Evolutionary conservation across 2,329 filamentous ascomycete genomes (phyloP).

Genomic region (Phyllosticta citriasiana): DNA sequence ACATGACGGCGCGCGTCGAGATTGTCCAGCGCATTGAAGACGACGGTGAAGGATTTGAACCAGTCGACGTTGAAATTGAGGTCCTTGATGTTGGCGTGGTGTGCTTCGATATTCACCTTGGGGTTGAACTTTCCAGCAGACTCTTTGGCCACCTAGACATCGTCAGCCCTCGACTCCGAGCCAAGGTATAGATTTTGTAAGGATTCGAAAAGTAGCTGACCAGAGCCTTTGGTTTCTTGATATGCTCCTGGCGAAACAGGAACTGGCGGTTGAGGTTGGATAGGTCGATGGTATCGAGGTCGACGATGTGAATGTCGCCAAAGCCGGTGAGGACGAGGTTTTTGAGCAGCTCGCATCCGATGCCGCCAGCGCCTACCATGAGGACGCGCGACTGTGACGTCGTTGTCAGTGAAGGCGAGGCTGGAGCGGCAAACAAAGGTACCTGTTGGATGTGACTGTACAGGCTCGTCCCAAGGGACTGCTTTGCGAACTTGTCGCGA

Average conservation of each 20-base stretch:
- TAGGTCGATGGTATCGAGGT: slow-evolving; percentile 95
- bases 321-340: slow-evolving; percentile 89
- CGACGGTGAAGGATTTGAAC: slow-evolving; percentile 73
- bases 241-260: slow-evolving; percentile 90
- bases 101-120: slow-evolving; percentile 71
- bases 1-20: slow-evolving; percentile 88
- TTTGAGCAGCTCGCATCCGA: slow-evolving; percentile 95
- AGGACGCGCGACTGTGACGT: slow-evolving; percentile 64
- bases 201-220: slow-evolving; percentile 26
- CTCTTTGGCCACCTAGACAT: slow-evolving; percentile 71
- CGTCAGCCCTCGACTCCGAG: not conserved
- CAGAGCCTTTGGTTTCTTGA: slow-evolving; percentile 92
- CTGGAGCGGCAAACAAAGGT: slow-evolving; percentile 18
- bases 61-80: slow-evolving; percentile 74
- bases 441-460: slow-evolving; percentile 62
- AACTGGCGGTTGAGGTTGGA: slow-evolving; percentile 98
- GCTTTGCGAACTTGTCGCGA: slow-evolving; percentile 41
- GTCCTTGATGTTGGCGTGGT: slow-evolving; percentile 95
- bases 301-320: slow-evolving; percentile 86
- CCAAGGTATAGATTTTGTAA: not conserved
- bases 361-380: slow-evolving; percentile 92
- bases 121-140: slow-evolving; percentile 87
- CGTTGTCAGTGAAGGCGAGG: slow-evolving; percentile 17
- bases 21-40: slow-evolving; percentile 97
- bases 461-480: slow-evolving; percentile 56